Evolutionary conservation across 176 grass and related monocot genomes (phyloP).

Genomic region (Carex scoparia): DNA sequence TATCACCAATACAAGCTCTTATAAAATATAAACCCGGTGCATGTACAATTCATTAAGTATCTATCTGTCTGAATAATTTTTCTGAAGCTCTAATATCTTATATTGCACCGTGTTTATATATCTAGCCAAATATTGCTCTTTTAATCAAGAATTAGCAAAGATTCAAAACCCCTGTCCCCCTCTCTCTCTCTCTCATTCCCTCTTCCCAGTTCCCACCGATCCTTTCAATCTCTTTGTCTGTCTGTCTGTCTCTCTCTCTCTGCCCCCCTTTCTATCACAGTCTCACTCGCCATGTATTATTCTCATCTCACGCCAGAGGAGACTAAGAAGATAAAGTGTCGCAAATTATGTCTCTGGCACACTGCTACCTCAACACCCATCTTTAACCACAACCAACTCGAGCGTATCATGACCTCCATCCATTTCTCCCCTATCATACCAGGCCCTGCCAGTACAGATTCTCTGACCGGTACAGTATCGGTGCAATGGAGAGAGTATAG

Average conservation of each 20-base stretch:
- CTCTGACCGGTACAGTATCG: neutral
- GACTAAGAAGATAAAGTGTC: neutral
- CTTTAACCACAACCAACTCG: neutral
- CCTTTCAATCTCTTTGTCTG: neutral
- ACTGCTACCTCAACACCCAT: neutral
- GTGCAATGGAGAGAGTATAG: constrained; percentile 17
- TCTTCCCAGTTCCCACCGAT: neutral
- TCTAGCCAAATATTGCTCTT: neutral
- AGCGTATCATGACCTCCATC: constrained; percentile 14
- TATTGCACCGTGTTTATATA: neutral
- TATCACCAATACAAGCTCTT: no score
- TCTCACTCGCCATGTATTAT: neutral
- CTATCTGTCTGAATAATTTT: no score
- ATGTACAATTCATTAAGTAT: no score
- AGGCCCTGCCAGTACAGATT: neutral
- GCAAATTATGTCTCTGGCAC: constrained; percentile 15
- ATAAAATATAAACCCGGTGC: no score
- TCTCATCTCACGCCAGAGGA: no score
- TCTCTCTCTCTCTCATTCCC: neutral
- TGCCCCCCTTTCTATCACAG: neutral
- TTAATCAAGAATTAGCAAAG: neutral
- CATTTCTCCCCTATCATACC: constrained; percentile 1
- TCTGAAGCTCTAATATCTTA: no score
- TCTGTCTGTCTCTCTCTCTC: neutral
- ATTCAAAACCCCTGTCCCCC: neutral